phyloP scores from a whole-genome alignment of 129 eudicot genomes.

The Flaveria robusta region DNA sequence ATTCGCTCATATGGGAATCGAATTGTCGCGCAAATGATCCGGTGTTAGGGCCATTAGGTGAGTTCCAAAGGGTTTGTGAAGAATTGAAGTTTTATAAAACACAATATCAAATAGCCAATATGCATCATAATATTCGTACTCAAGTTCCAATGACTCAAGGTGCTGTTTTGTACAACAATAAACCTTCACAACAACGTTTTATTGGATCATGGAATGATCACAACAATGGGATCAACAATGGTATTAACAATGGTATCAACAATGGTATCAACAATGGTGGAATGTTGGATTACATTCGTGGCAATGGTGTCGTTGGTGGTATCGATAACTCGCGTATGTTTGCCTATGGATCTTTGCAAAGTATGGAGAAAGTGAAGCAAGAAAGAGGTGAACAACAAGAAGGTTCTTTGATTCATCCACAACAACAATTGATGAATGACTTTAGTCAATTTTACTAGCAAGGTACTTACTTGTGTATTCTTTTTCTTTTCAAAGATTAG shows the following conservation, averaged over 20 bases:
- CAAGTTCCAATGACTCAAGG: slow-evolving; percentile 36
- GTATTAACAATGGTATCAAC: slow-evolving; percentile 22
- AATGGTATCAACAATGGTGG: slow-evolving; percentile 24
- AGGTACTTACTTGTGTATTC: slow-evolving; percentile 16
- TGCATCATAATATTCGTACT: slow-evolving; percentile 24
- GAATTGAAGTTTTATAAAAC: slow-evolving; percentile 58
- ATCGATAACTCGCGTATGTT: slow-evolving; percentile 39
- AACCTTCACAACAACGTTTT: slow-evolving; percentile 33
- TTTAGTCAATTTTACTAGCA: slow-evolving; percentile 48
- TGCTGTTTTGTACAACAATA: slow-evolving; percentile 32
- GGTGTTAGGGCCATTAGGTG: slow-evolving; percentile 72
- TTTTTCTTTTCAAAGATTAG: neutral
- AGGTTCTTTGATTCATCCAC: slow-evolving; percentile 51
- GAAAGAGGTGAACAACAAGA: slow-evolving; percentile 40
- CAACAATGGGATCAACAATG: slow-evolving; percentile 2
- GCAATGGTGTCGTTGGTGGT: slow-evolving; percentile 25
- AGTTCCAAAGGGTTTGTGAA: slow-evolving; percentile 56
- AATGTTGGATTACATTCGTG: slow-evolving; percentile 24
- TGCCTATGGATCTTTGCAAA: slow-evolving; percentile 47
- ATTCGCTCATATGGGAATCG: slow-evolving; percentile 87
- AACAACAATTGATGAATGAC: slow-evolving; percentile 52
- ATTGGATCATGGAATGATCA: slow-evolving; percentile 41
- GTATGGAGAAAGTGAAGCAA: slow-evolving; percentile 39
- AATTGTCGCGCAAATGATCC: slow-evolving; percentile 67
- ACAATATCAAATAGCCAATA: slow-evolving; percentile 38